These are phyloP conservation scores for Ganoderma lingzhi DNA, from an alignment of 1,284 basidiomycete genomes.

Conservation along the genomic window DNA sequence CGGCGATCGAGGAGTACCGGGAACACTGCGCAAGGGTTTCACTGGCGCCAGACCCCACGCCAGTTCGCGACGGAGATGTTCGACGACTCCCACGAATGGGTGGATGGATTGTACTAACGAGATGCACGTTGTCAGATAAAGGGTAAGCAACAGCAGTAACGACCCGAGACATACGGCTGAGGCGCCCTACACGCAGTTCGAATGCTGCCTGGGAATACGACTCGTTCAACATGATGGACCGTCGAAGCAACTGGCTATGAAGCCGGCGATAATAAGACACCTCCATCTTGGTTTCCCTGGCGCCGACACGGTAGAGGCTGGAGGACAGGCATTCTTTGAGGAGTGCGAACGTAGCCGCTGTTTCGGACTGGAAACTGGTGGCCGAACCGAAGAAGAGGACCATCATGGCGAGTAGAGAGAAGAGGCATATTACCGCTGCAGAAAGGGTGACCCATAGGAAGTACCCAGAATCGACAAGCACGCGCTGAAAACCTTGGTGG, in stretches of 20 bases:
- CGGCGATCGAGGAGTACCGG: constrained; percentile 16
- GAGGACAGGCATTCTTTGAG: constrained; percentile 47
- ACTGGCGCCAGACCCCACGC: constrained; percentile 52
- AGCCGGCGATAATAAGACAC: constrained; percentile 36
- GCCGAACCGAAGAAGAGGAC: constrained; percentile 51
- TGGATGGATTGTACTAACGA: constrained; percentile 52
- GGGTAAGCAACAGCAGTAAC: background rate
- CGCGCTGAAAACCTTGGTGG: constrained; percentile 35
- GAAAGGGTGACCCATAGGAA: constrained; percentile 54
- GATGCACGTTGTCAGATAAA: background rate
- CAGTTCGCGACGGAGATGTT: constrained; percentile 56
- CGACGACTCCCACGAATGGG: constrained; percentile 51
- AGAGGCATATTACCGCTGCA: constrained; percentile 49
- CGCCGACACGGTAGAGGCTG: constrained; percentile 42
- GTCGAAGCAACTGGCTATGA: constrained; percentile 45
- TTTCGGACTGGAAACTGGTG: constrained; percentile 52
- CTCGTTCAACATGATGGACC: constrained; percentile 51
- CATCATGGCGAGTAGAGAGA: constrained; percentile 51
- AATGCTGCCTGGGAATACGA: constrained; percentile 56
- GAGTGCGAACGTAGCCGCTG: constrained; percentile 45
- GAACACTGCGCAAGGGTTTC: constrained; percentile 25
- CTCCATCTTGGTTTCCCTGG: constrained; percentile 30
- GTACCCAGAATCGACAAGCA: constrained; percentile 42
- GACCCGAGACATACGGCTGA: constrained; percentile 46
- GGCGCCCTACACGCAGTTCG: constrained; percentile 54